phyloP scores from a whole-genome alignment of 768 basidiomycete genomes.

The Boletales sp. region DNA sequence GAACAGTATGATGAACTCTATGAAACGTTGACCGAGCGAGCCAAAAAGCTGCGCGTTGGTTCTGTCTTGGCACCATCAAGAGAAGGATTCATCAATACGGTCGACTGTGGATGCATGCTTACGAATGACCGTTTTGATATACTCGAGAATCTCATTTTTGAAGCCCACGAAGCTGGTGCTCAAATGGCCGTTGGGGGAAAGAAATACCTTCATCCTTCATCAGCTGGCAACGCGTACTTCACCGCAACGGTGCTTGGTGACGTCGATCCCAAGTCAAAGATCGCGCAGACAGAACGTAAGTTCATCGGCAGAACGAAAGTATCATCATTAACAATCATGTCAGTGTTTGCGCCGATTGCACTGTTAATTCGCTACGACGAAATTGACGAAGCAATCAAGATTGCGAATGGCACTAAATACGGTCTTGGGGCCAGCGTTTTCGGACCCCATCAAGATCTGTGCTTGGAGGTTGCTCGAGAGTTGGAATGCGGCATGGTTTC shows the following conservation, averaged over 20 bases:
- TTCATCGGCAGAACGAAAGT: neutral
- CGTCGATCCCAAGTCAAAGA: conserved; percentile 64
- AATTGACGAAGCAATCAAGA: conserved; percentile 79
- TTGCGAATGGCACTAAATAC: conserved; percentile 85
- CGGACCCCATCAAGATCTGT: conserved; percentile 77
- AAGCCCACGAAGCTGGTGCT: conserved; percentile 70
- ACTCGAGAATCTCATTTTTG: conserved; percentile 64
- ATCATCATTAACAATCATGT: conserved; percentile 9
- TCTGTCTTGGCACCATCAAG: conserved; percentile 64
- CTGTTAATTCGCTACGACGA: conserved; percentile 80
- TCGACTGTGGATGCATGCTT: conserved; percentile 91
- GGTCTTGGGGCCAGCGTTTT: conserved; percentile 95
- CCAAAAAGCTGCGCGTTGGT: conserved; percentile 69
- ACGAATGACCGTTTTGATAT: conserved; percentile 64
- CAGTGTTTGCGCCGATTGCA: conserved; percentile 93
- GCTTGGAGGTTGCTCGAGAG: conserved; percentile 72
- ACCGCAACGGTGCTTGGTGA: conserved; percentile 82
- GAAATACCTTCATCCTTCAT: conserved; percentile 60
- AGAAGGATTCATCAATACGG: conserved; percentile 66
- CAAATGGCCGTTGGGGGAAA: conserved; percentile 60
- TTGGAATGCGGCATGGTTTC: conserved; percentile 97
- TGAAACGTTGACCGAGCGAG: conserved; percentile 58
- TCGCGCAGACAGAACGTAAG: conserved; percentile 76
- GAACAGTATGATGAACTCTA: conserved; percentile 76
- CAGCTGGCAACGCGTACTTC: conserved; percentile 78